Evolutionary conservation across 192 early-diverging fungal species (phyloP), one percentile per base, ranked within the genome.

Genomic region (Coemansia sp.): DNA sequence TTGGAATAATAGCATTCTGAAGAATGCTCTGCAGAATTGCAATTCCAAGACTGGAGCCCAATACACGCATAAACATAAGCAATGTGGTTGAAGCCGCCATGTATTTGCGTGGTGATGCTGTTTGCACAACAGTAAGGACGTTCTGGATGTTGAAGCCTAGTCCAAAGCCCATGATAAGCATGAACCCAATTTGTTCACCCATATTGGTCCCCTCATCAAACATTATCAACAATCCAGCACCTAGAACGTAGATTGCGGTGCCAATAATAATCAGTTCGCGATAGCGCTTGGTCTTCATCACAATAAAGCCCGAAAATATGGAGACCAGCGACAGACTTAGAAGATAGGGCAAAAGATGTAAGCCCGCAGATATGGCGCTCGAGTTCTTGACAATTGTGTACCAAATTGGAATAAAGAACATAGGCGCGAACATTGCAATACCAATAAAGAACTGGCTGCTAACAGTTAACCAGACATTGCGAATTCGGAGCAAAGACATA

Each of bases 121-220:
- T 81, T 71, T 94, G 92, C 23, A 86, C 81, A n/a, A 83, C 88
- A 23, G 91, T 76, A 23, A 91, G 69, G 25, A 87, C 73, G 22
- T 76, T 83, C 47, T 86, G 85, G 67, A 85, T 74, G 7, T 76
- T 79, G 31, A 84, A 63, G 7, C 88, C 88, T 28, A 84, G 69
- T 19, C 87, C 85, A 16, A 82, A 51, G 28, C 84, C 84, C 55
- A 64, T 75, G 48, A 87, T 21, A 14, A 83, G 28, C 54, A 90
- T 67, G 32, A 77, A 81, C 27, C 83, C 85, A 62, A 87, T 74
- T 34, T 86, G 81, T 32, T 68, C 75, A 27, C 78, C 84, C 38
- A 64, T 68, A 24, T 16, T 74, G 14, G 82, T 83, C 8, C 79
- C 21, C 32, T 81, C 76, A 53, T 86, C 63, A 10, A 86, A 73